Percentiles rank a stretch among this genome's conserved stretches.
These are phyloP conservation scores for Globisporangium recalcitrans DNA, from an alignment of 352 stramenopile species.

Conservation along the genomic window DNA sequence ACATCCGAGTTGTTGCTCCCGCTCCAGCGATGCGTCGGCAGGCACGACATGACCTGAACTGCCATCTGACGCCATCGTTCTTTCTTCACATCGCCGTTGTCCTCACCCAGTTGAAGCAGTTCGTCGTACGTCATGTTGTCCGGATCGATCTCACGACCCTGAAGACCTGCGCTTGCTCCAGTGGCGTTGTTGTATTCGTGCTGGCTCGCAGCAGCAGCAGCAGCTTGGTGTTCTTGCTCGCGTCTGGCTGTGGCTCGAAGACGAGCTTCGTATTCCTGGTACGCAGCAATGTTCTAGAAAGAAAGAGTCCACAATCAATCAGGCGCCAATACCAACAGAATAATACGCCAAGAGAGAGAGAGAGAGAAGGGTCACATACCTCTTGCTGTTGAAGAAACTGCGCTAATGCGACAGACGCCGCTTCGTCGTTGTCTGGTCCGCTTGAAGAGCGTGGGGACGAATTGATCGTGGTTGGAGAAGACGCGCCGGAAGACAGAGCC, in stretches of 20 bases:
- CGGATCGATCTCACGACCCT: constrained; percentile 40
- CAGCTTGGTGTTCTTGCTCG: constrained; percentile 12
- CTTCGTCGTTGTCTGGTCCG: constrained; percentile 34
- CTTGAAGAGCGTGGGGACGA: constrained; percentile 13
- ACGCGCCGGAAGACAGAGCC: constrained; percentile 18
- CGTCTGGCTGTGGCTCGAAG: constrained; percentile 19
- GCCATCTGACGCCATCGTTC: constrained; percentile 64
- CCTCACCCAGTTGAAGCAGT: constrained; percentile 58
- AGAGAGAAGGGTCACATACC: constrained; percentile 22
- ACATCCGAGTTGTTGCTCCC: constrained; percentile 31
- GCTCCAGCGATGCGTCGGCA: constrained; percentile 60
- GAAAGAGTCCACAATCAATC: not conserved
- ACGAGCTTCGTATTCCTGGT: constrained; percentile 52
- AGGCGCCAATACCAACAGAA: not conserved
- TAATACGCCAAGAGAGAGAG: too few species aligned
- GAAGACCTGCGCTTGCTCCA: constrained; percentile 2
- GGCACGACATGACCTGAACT: constrained; percentile 51
- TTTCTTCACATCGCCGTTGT: constrained; percentile 71
- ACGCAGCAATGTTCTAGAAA: constrained; percentile 63
- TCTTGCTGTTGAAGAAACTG: constrained; percentile 72
- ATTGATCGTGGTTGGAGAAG: constrained; percentile 20
- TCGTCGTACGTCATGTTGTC: constrained; percentile 84
- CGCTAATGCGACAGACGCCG: constrained; percentile 59
- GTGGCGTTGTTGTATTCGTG: constrained; percentile 1
- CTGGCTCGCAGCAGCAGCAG: constrained; percentile 5